phyloP scores from a whole-genome alignment of 345 rosid species.

The Hypericum perforatum region DNA sequence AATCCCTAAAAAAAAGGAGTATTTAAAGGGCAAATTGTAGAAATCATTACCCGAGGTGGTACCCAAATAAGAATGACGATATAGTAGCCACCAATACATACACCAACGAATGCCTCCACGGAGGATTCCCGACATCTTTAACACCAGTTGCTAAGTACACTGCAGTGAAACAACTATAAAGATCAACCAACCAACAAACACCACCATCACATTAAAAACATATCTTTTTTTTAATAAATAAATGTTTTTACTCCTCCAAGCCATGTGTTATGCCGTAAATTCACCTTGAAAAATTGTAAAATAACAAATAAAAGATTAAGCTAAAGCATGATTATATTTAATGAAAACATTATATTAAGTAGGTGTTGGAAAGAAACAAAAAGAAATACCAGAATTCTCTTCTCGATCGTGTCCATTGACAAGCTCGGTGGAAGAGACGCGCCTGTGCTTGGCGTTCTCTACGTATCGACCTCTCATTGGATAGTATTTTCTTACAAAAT shows the following conservation, averaged over 20 bases:
- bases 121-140: conserved; percentile 58
- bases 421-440: conserved; percentile 39
- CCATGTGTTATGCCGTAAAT: too few relatives aligned
- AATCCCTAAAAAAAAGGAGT: conserved; percentile 1
- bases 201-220: too few relatives aligned
- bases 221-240: too few relatives aligned
- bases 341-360: too few relatives aligned
- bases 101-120: conserved; percentile 73
- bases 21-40: conserved; percentile 14
- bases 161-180: conserved; percentile 16
- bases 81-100: conserved; percentile 69
- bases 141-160: conserved; percentile 42
- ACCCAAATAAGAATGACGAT: conserved; percentile 74
- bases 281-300: too few relatives aligned
- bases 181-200: conserved; percentile 10
- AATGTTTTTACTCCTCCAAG: too few relatives aligned
- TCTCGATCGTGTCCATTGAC: conserved; percentile 39
- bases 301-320: too few relatives aligned
- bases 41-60: conserved; percentile 63
- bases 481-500: conserved; percentile 16
- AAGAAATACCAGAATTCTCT: conserved; percentile 33
- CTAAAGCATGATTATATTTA: too few relatives aligned
- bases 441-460: conserved; percentile 39
- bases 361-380: not conserved
- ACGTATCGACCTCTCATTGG: conserved; percentile 64